Base-by-base conservation (phyloP, 306 rosid genomes). In the Quillaja saponaria region DNA sequence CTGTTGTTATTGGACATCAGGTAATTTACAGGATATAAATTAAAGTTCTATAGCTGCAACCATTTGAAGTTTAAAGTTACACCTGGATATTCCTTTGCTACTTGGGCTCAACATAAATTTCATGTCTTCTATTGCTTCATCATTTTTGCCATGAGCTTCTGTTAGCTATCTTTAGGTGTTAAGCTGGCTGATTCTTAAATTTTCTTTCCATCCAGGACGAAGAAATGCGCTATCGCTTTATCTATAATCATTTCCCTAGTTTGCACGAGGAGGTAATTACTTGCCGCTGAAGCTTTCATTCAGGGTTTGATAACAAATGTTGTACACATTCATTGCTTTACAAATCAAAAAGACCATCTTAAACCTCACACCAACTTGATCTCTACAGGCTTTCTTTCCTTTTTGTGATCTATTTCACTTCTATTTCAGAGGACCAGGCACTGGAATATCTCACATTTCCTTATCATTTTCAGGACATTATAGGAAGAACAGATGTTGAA, bases 1-100 rank as follows among this genome's bases (percentile, higher is more conserved):
- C 99, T 5, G 90, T 89, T 47, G 99, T 94, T 55, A 87, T 94
- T 64, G 99, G 99, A 49, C 99, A 94, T 80, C 99, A 94, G 96
- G 98, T 92, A 82, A 52, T 3, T 44, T 37, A 3, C 19, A 13
- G 28, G 14, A 13, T 19, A 17, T 41, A 40, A 6, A 17, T 11
- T 61, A 25, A n/a, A 39, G 13, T 51, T 16, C 49, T 61, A 25
- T 25, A 49, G n/a, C 58, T 15, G 17, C 44, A 10, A 13, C 1
- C 1, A 16, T 10, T n/a, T n/a, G n/a, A n/a, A n/a, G n/a, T n/a
- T n/a, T n/a, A n/a, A n/a, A n/a, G n/a, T n/a, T n/a, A n/a, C n/a
- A n/a, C n/a, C n/a, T n/a, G n/a, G n/a, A n/a, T n/a, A n/a, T n/a
- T n/a, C n/a, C n/a, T 15, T 54, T 19, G 37, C 20, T 5, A 56